Evolutionary conservation across 2,329 filamentous ascomycete species (phyloP).

Genomic region (Xylariaceae sp.): DNA sequence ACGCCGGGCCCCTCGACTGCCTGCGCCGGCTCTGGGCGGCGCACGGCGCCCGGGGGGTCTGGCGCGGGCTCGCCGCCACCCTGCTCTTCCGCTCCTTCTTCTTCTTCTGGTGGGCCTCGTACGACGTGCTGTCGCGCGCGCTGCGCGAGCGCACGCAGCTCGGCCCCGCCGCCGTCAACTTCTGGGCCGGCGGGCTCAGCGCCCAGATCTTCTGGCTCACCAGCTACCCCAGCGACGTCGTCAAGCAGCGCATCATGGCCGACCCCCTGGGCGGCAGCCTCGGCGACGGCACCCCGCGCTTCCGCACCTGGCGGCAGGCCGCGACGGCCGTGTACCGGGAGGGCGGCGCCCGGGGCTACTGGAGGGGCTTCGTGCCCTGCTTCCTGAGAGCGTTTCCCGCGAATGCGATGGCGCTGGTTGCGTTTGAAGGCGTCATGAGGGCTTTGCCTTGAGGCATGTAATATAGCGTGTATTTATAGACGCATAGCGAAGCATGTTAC

Average conservation of each 20-base stretch:
- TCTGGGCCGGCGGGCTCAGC: slow-evolving; percentile 91
- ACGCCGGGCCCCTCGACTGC: slow-evolving; percentile 83
- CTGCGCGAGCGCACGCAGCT: slow-evolving; percentile 61
- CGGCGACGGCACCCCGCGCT: slow-evolving; percentile 59
- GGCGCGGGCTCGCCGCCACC: slow-evolving; percentile 78
- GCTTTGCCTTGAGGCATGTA: too few species aligned
- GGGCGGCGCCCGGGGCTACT: slow-evolving; percentile 72
- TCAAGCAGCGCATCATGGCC: slow-evolving; percentile 97
- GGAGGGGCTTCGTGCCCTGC: slow-evolving; percentile 88
- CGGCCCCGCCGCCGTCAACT: slow-evolving; percentile 77
- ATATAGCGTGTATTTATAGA: too few species aligned
- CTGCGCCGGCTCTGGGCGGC: slow-evolving; percentile 57
- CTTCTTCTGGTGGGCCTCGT: slow-evolving; percentile 97
- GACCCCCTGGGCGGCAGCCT: slow-evolving; percentile 71
- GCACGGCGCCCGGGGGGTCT: slow-evolving; percentile 75
- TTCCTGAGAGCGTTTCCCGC: slow-evolving; percentile 92
- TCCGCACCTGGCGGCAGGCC: slow-evolving; percentile 71
- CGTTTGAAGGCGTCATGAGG: slow-evolving; percentile 89
- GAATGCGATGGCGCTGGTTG: slow-evolving; percentile 87
- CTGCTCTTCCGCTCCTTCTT: slow-evolving; percentile 88
- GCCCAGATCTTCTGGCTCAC: slow-evolving; percentile 94
- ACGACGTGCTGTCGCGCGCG: slow-evolving; percentile 70
- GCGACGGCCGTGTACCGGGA: slow-evolving; percentile 70
- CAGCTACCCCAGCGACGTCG: slow-evolving; percentile 84
- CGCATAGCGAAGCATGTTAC: too few species aligned